Evolutionary conservation across 805 yeast genomes (phyloP), one percentile per base, ranked within the genome.

Genomic region (Candida hungchunana): DNA sequence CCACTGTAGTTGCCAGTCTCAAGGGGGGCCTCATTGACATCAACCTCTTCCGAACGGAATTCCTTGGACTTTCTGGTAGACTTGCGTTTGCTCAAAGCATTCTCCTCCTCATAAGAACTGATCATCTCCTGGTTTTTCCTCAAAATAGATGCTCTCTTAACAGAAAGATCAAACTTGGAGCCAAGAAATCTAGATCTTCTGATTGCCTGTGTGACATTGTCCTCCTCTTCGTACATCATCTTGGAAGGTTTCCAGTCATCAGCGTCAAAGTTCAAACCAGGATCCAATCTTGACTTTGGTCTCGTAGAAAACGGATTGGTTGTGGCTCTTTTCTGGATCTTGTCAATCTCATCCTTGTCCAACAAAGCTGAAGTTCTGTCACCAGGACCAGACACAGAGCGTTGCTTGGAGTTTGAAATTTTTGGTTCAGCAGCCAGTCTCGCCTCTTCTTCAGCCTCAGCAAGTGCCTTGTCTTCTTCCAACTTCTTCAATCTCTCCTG

Each of bases 141-240:
- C 28, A 32, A 26, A n/a, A 44, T 39, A 9, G 48, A 43, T 2
- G 40, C 39, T 32, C 47, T 37, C 44, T 60, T 67, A 35, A 56
- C 37, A 29, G 54, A 54, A 26, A 62, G 40, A 43, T 65, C 66
- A 38, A 58, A 66, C 28, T 46, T 54, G 7, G 71, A 66, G 7
- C 71, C 71, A 22, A 66, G 53, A 42, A 66, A 66, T 36, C 58
- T 63, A 1, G 71, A 66, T 55, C 71, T 60, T 55, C 71, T 60
- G 21, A 66, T 63, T 13, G 71, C 67, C 34, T 66, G 66, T 22
- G 63, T 51, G 33, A 66, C 62, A 16, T 49, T 56, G 18, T 52
- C 52, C 18, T 49, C 39, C 7, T 48, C 55, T 15, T 45, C 54
- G 14, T 50, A 44, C 11, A 39, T 34, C n/a, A 43, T 31, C 28